phyloP scores from a whole-genome alignment of 192 early-diverging fungal species.

The Coemansia sp. region DNA sequence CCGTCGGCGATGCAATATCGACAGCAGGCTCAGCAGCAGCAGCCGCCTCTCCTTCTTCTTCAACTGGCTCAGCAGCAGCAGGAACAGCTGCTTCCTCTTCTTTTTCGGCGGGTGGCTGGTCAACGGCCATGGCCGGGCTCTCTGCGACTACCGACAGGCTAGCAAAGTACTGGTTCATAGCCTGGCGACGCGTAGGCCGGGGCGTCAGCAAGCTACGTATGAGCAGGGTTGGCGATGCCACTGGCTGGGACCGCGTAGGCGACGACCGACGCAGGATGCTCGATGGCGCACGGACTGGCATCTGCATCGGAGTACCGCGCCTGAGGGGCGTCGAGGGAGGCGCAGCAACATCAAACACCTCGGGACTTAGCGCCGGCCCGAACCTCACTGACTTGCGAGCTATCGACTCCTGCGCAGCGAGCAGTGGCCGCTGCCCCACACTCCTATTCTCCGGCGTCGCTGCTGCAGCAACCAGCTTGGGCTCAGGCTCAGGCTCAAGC shows the following conservation, averaged over 20 bases:
- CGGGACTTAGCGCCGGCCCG: constrained; percentile 60
- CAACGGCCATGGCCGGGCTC: background rate
- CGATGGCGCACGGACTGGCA: constrained; percentile 10
- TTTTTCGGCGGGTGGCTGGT: background rate
- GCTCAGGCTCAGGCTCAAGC: constrained; percentile 18
- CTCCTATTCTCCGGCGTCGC: background rate
- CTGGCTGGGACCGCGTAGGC: background rate
- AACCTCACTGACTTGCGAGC: constrained; percentile 52
- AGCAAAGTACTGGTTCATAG: constrained; percentile 6
- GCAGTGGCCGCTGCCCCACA: background rate
- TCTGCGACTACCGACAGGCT: constrained; percentile 2
- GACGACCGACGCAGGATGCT: constrained; percentile 36
- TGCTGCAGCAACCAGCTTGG: background rate
- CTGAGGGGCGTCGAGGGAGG: constrained; percentile 58
- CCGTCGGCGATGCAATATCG: constrained; percentile 24
- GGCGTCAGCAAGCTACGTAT: constrained; percentile 20
- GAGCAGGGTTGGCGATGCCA: background rate
- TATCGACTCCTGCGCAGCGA: background rate
- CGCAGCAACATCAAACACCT: constrained; percentile 56
- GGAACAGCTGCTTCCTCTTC: background rate
- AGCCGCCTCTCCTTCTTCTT: no score
- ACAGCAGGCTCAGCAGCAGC: background rate
- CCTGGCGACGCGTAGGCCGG: background rate
- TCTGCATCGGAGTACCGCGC: constrained; percentile 55
- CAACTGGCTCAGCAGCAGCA: no score